Evolutionary conservation across 306 rosid genomes (phyloP), one percentile per base, ranked within the genome.

Genomic region (Albizia julibrissin): DNA sequence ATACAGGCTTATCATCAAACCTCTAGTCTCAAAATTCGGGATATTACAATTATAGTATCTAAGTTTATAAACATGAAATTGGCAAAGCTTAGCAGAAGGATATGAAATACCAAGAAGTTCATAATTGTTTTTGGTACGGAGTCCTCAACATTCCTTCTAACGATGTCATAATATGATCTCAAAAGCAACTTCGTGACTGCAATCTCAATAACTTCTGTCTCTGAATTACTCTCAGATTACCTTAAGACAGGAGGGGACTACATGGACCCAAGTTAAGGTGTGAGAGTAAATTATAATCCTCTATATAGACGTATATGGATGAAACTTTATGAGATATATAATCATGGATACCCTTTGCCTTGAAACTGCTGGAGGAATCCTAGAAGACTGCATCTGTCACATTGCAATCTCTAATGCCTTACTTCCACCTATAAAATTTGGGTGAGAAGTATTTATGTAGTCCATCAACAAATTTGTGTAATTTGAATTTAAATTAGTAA

Each of bases 361-460:
- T 27, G 94, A 84, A 82, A 83, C 76, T 19, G 93, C 79, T 24
- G 87, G 58, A 77, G 94, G 39, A 76, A 84, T 76, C 86, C 89
- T 85, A 76, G 97, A 29, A 29, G 87, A 75, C 49, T 37, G 69
- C 31, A 29, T 84, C 76, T 95, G 97, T 75, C 88, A 97, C 84
- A 87, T 72, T 79, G 98, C 98, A 74, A 31, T 21, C 86, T 93
- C 99, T 72, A 93, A 87, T 44, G 99, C 98, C 86, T 89, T 91
- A 72, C 98, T 93, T 81, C 99, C 99, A 77, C 99, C 99, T 87
- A 95, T 68, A 90, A 95, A 93, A 89, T 95, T 95, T 79, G 95
- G 94, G 79, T 95, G 99, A 59, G 99, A 95, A 80, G 99, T 95
- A 82, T 95, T 95, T 82, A 95, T 92, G 91, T 93, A 95, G 87